Conservation (phyloP, 495 filamentous ascomycete genomes). For the Aspergillus cristatus region DNA sequence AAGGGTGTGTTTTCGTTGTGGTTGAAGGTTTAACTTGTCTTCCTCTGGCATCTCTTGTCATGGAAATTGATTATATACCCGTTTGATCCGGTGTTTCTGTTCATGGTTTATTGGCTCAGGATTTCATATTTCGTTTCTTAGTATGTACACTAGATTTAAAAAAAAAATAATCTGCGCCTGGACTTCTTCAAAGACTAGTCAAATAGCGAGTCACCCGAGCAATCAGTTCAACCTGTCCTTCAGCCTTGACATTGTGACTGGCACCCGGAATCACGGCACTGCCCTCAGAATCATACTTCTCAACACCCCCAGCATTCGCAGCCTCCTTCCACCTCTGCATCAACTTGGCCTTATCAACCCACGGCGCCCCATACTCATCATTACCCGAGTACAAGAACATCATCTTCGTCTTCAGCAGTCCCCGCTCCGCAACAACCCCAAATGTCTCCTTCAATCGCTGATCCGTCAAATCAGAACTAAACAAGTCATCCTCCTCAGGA, state of each 20-base stretch:
- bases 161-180: no score
- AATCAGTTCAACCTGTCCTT: conserved; percentile 42
- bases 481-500: conserved; percentile 76
- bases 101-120: conserved; percentile 7
- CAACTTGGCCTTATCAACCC: conserved; percentile 54
- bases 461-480: conserved; percentile 67
- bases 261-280: conserved; percentile 53
- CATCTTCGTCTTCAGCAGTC: conserved; percentile 43
- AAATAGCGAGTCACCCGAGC: conserved; percentile 50
- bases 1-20: conserved; percentile 88
- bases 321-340: conserved; percentile 61
- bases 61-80: background rate
- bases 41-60: background rate
- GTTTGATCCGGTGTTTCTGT: conserved; percentile 2
- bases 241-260: conserved; percentile 48
- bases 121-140: conserved; percentile 1
- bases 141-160: conserved; percentile 3
- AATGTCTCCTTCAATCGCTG: conserved; percentile 52
- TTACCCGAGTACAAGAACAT: conserved; percentile 53
- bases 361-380: conserved; percentile 61
- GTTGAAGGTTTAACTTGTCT: conserved; percentile 59
- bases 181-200: conserved; percentile 25
- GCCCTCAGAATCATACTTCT: conserved; percentile 41
- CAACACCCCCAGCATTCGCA: conserved; percentile 30
- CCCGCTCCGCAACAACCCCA: conserved; percentile 46